Evolutionary conservation across 2,329 filamentous ascomycete species (phyloP).

Genomic region (Fusarium sp.): DNA sequence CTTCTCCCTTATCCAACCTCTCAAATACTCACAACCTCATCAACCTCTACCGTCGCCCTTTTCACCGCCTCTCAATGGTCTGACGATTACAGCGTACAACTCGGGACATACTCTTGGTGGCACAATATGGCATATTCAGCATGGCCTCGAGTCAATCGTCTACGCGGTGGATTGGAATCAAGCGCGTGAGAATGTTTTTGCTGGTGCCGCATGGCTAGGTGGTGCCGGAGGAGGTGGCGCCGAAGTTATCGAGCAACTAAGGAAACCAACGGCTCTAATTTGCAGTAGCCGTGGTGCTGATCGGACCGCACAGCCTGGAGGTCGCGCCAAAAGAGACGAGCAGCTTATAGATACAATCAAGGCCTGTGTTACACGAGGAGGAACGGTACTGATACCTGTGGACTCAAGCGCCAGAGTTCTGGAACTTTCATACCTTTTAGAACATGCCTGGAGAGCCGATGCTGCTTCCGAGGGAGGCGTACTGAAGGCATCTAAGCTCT

Average conservation of each 20-base stretch:
- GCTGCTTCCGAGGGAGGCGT: constrained; percentile 62
- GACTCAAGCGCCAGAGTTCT: constrained; percentile 96
- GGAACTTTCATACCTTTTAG: constrained; percentile 90
- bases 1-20: constrained; percentile 87
- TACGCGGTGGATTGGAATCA: constrained; percentile 99
- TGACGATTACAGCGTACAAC: constrained; percentile 96
- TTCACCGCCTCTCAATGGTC: constrained; percentile 86
- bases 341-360: constrained; percentile 85
- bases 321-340: constrained; percentile 85
- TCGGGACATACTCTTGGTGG: constrained; percentile 95
- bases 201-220: constrained; percentile 92
- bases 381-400: constrained; percentile 91
- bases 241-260: constrained; percentile 92
- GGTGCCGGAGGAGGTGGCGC: constrained; percentile 82
- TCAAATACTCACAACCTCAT: constrained; percentile 97
- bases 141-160: constrained; percentile 95
- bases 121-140: constrained; percentile 98
- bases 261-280: constrained; percentile 91
- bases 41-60: constrained; percentile 88
- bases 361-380: constrained; percentile 80
- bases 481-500: constrained; percentile 71
- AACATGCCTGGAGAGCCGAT: constrained; percentile 87
- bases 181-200: constrained; percentile 92
- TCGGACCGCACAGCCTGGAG: constrained; percentile 74
- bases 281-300: constrained; percentile 89